Evolutionary conservation across 495 filamentous ascomycete species (phyloP).

Genomic region (Entonaema liquescens): DNA sequence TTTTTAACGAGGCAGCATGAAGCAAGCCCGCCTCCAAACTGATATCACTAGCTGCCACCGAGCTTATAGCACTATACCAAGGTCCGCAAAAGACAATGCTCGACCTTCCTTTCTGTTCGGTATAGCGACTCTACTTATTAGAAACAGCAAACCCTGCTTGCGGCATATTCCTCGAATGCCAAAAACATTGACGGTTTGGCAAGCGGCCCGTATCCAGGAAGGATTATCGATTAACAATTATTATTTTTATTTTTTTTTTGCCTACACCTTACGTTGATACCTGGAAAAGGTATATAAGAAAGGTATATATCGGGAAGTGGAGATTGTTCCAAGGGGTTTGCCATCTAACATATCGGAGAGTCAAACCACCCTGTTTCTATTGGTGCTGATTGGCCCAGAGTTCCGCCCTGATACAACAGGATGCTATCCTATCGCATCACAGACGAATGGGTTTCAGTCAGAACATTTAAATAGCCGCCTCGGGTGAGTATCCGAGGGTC

Average conservation of each 20-base stretch:
- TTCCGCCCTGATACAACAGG: neutral
- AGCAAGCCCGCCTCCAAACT: neutral
- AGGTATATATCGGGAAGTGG: neutral
- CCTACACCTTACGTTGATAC: neutral
- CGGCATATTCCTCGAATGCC: neutral
- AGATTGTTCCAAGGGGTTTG: neutral
- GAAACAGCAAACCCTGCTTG: neutral
- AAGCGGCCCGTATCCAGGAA: neutral
- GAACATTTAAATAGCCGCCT: conserved; percentile 45
- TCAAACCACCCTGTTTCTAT: neutral
- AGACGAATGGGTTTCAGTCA: conserved; percentile 30
- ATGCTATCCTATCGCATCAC: conserved; percentile 22
- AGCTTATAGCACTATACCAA: neutral
- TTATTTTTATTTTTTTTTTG: neutral
- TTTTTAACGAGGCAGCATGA: neutral
- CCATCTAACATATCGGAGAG: neutral
- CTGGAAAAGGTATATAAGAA: neutral
- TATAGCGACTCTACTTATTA: neutral
- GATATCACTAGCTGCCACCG: neutral
- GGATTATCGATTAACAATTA: neutral
- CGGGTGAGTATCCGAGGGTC: conserved; percentile 43
- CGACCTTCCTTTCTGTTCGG: neutral
- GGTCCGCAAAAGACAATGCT: neutral
- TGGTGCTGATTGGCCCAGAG: neutral
- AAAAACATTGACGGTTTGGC: neutral